Percentiles rank a stretch among this genome's conserved stretches.
Evolutionary conservation across 2,329 filamentous ascomycete genomes (phyloP).

Genomic region (Calycina herbarum): DNA sequence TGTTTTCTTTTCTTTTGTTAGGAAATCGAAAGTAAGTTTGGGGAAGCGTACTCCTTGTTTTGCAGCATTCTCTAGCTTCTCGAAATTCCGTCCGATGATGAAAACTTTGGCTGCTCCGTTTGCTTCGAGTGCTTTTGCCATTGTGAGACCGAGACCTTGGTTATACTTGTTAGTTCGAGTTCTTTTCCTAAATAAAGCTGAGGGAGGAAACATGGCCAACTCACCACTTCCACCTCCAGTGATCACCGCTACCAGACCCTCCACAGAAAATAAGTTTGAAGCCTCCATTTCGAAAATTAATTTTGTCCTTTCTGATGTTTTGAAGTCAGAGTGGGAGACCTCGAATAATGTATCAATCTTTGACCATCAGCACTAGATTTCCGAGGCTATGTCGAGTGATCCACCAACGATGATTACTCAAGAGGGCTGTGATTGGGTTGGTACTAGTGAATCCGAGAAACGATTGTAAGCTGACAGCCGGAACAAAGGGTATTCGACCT

Average conservation of each 20-base stretch:
- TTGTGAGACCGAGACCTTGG: conserved; percentile 59
- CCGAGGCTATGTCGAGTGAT: neutral
- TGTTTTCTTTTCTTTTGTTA: neutral
- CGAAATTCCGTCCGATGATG: conserved; percentile 53
- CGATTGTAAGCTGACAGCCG: conserved; percentile 1
- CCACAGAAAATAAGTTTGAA: conserved; percentile 49
- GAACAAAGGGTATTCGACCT: neutral
- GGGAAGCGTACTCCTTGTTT: conserved; percentile 18
- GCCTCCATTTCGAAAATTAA: conserved; percentile 14
- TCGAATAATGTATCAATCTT: no score
- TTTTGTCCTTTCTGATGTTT: no score
- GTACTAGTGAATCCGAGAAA: neutral
- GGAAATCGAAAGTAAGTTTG: neutral
- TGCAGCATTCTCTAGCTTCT: conserved; percentile 49
- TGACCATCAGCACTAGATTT: neutral
- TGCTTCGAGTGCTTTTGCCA: conserved; percentile 51
- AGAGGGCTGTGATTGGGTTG: neutral
- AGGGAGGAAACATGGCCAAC: neutral
- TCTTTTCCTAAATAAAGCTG: no score
- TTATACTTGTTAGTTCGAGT: conserved; percentile 1
- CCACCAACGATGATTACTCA: neutral
- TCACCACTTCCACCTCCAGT: conserved; percentile 56
- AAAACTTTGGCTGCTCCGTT: conserved; percentile 58
- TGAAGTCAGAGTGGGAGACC: no score
- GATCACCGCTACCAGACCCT: conserved; percentile 56